phyloP scores from a whole-genome alignment of 441 rosid genomes.

The Populus hybrid region DNA sequence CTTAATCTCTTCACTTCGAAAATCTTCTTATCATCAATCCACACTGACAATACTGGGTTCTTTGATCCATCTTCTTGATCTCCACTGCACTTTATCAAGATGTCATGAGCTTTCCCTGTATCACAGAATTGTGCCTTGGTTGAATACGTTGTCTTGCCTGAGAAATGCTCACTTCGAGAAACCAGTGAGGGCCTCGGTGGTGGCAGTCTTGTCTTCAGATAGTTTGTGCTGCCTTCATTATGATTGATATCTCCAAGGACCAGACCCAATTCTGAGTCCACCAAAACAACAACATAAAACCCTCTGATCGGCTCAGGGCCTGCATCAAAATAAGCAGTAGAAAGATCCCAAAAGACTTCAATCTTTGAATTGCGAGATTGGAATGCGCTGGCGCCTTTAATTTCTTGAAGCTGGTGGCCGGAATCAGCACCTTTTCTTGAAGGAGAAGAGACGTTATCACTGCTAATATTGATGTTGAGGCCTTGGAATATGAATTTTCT shows the following conservation, averaged over 20 bases:
- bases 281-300: constrained; percentile 48
- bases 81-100: constrained; percentile 52
- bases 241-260: constrained; percentile 49
- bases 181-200: constrained; percentile 31
- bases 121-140: constrained; percentile 64
- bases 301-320: constrained; percentile 62
- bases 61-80: constrained; percentile 38
- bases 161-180: constrained; percentile 52
- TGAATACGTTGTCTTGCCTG: constrained; percentile 42
- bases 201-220: constrained; percentile 14
- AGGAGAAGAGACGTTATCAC: constrained; percentile 24
- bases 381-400: constrained; percentile 52
- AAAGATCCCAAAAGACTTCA: constrained; percentile 74
- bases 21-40: constrained; percentile 61
- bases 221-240: background rate
- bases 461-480: constrained; percentile 28
- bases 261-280: constrained; percentile 51
- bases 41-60: constrained; percentile 52
- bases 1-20: constrained; percentile 62
- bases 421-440: constrained; percentile 26
- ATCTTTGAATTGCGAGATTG: constrained; percentile 43
- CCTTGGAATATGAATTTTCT: constrained; percentile 32
- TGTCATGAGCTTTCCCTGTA: constrained; percentile 55
- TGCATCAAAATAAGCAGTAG: constrained; percentile 48
- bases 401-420: constrained; percentile 24